Base-by-base conservation (phyloP, 2,329 filamentous ascomycete species). In the Venturia carpophila region DNA sequence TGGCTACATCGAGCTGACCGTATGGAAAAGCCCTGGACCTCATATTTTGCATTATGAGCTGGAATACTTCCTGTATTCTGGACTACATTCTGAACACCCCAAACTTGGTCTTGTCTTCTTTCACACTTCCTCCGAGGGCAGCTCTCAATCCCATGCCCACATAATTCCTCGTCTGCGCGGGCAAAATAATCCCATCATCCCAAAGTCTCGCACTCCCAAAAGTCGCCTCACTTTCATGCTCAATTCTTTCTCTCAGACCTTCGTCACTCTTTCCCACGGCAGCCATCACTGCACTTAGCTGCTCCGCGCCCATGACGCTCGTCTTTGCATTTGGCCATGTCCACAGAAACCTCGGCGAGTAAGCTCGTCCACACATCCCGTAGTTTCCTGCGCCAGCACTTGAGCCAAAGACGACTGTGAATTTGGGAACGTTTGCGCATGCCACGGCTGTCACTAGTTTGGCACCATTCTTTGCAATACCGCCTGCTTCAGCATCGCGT, bases 291-390 rank as follows among this genome's bases (percentile, higher is more conserved):
- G 88, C 85, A 9, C 88, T 88, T 43, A 99, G 81, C 79, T 97
- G 93, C 77, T 97, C 93, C 49, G 89, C 84, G 24, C 94, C 94
- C 94, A 99, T 99, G 70, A 99, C 92, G 41, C 90, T 91, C 63
- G 96, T 91, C 73, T 90, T 89, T n/a, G 94, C 92, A 71, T 96
- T 96, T 49, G 94, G 94, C 94, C 94, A 99, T 82, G 93, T 95
- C 87, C 91, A 97, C 67, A 97, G 77, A 75, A 97, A 91, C 15
- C 92, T 82, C 0, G 93, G 93, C n/a, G 85, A 86, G 76, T 97
- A 99, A 1, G 94, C 93, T 62, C 94, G 84, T 27, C 94, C 94
- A 73, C 85, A 97, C 94, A 99, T 99, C 71, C 93, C 94, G 74
- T 99, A 99, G 76, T 97, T 99, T 4, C 94, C 94, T 9, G 93